These are phyloP conservation scores for Primulina tabacum DNA, from an alignment of 257 asterid genomes.

Conservation along the genomic window DNA sequence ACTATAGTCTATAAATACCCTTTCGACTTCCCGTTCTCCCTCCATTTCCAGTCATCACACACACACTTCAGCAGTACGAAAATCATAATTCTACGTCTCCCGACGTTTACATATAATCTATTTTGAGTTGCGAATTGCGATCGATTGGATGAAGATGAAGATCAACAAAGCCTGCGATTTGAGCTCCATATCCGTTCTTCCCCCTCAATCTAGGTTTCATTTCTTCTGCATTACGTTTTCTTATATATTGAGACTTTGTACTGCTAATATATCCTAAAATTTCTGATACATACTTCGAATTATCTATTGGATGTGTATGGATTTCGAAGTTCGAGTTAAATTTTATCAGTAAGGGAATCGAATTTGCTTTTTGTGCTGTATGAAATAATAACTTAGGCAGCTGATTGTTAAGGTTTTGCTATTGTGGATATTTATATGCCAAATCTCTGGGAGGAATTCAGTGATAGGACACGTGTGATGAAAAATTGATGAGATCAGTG, in stretches of 20 bases:
- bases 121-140: conserved; percentile 16
- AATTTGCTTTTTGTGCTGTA: no score
- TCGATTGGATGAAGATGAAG: conserved; percentile 65
- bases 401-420: neutral
- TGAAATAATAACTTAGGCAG: neutral
- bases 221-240: conserved; percentile 11
- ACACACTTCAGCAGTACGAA: no score
- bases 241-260: neutral
- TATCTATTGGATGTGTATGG: neutral
- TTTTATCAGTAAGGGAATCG: no score
- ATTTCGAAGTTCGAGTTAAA: neutral
- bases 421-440: neutral
- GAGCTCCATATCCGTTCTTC: conserved; percentile 87
- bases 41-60: conserved; percentile 16
- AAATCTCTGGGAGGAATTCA: neutral
- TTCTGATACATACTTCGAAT: neutral
- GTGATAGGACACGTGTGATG: neutral
- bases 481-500: neutral
- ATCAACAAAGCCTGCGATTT: conserved; percentile 90
- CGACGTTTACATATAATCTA: neutral
- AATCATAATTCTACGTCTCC: neutral
- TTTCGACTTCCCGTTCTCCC: conserved; percentile 20
- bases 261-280: neutral
- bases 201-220: conserved; percentile 77
- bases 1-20: conserved; percentile 22